Evolutionary conservation across 1,139 yeast species (phyloP).

Genomic region (Kurtzmaniella quercitrusa): DNA sequence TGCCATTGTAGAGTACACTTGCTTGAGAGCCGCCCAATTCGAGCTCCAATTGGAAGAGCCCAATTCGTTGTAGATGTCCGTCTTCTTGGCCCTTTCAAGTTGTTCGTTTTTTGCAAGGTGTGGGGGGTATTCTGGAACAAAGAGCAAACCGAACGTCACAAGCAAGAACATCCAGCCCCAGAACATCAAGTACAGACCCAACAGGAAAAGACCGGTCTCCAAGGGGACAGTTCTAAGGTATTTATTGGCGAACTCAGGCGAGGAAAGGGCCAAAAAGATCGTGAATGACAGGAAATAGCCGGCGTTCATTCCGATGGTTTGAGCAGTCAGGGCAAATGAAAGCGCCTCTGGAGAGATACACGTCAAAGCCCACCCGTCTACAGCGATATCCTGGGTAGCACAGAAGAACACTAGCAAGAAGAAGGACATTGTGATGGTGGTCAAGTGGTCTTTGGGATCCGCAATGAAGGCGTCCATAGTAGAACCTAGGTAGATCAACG

Average conservation of each 20-base stretch:
- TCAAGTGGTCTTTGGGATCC: slow-evolving; percentile 52
- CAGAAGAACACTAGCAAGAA: slow-evolving; percentile 78
- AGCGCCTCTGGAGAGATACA: slow-evolving; percentile 72
- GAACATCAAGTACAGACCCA: slow-evolving; percentile 70
- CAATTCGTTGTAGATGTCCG: slow-evolving; percentile 22
- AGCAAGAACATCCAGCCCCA: slow-evolving; percentile 73
- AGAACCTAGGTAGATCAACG: slow-evolving; percentile 61
- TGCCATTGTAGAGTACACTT: slow-evolving; percentile 74
- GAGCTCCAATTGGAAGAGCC: slow-evolving; percentile 16
- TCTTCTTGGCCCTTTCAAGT: slow-evolving; percentile 26
- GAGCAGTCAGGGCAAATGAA: slow-evolving; percentile 96
- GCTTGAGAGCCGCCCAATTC: slow-evolving; percentile 24
- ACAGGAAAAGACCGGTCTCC: slow-evolving; percentile 62
- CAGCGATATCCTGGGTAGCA: slow-evolving; percentile 98
- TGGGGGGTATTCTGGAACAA: slow-evolving; percentile 65
- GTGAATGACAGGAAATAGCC: slow-evolving; percentile 94
- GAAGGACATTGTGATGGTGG: slow-evolving; percentile 57
- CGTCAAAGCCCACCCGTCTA: slow-evolving; percentile 98
- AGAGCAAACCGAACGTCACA: slow-evolving; percentile 60
- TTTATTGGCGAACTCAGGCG: slow-evolving; percentile 88
- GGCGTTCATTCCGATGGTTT: slow-evolving; percentile 87
- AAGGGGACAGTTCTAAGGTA: slow-evolving; percentile 62
- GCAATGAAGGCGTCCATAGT: slow-evolving; percentile 53
- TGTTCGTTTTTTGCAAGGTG: slow-evolving; percentile 42
- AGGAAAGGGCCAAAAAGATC: slow-evolving; percentile 82